Conservation (phyloP, 805 yeast species). For the Kuraishia ogatae region DNA sequence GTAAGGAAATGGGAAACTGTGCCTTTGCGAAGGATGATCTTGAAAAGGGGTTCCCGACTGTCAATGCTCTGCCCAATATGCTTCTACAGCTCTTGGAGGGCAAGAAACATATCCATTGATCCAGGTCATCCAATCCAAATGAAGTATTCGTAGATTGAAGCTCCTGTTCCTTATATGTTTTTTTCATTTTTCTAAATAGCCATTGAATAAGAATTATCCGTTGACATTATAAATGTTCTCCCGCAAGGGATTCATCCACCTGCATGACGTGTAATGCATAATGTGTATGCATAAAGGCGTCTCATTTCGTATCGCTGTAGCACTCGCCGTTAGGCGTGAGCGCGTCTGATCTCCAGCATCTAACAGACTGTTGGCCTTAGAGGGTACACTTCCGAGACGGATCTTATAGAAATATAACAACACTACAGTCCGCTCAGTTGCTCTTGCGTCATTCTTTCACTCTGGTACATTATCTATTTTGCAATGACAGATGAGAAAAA, state of each 20-base stretch:
- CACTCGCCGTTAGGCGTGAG: not conserved
- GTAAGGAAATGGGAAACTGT: conserved; percentile 27
- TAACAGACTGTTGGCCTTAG: too few relatives aligned
- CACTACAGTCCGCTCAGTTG: too few relatives aligned
- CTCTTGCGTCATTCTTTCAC: not conserved
- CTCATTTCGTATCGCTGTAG: not conserved
- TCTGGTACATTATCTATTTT: not conserved
- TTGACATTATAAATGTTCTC: not conserved
- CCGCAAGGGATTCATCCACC: not conserved
- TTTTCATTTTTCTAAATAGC: not conserved
- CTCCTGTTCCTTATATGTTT: not conserved
- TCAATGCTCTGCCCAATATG: not conserved
- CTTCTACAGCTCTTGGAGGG: conserved; percentile 2
- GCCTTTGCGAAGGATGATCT: conserved; percentile 45
- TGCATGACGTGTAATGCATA: not conserved
- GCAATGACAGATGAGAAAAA: not conserved
- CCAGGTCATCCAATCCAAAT: not conserved
- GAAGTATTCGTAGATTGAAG: too few relatives aligned
- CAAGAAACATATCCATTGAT: not conserved
- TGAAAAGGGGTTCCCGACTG: not conserved
- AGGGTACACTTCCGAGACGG: too few relatives aligned
- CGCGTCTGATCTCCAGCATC: not conserved
- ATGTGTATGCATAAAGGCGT: not conserved
- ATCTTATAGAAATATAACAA: too few relatives aligned
- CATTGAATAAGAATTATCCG: not conserved